Percentiles rank a stretch among this genome's conserved stretches.
Conservation (phyloP, 2,329 filamentous ascomycete genomes). For the Aspergillus floridensis region DNA sequence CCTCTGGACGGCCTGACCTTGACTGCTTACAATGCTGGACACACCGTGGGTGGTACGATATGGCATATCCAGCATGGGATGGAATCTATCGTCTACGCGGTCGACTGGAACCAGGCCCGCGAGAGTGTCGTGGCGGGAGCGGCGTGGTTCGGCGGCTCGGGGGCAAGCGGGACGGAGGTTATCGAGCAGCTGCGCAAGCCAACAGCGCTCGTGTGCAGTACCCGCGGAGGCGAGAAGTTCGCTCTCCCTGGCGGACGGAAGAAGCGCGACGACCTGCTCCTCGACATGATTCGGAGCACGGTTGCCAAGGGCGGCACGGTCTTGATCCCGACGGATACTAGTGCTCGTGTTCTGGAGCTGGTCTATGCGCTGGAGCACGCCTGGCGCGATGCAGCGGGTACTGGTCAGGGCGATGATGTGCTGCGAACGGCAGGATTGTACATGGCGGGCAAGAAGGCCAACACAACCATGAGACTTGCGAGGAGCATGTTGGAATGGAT, state of each 20-base stretch:
- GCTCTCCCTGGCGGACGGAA: constrained; percentile 69
- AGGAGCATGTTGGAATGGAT: constrained; percentile 99
- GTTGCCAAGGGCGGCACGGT: constrained; percentile 83
- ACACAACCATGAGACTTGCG: constrained; percentile 85
- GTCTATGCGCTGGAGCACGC: constrained; percentile 90
- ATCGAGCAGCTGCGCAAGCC: constrained; percentile 91
- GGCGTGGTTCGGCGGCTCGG: constrained; percentile 84
- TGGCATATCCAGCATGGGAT: constrained; percentile 98
- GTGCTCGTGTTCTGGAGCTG: constrained; percentile 87
- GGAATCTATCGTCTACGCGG: constrained; percentile 95
- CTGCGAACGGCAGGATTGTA: constrained; percentile 63
- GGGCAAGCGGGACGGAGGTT: constrained; percentile 78
- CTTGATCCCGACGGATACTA: constrained; percentile 90
- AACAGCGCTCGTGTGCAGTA: constrained; percentile 90
- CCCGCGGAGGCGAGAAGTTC: constrained; percentile 70
- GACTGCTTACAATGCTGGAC: constrained; percentile 94
- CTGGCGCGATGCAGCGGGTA: constrained; percentile 67
- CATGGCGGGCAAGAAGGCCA: constrained; percentile 79
- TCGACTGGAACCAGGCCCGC: constrained; percentile 97
- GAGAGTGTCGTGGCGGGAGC: constrained; percentile 93
- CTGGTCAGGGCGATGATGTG: constrained; percentile 51
- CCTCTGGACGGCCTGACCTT: constrained; percentile 88
- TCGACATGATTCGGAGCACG: constrained; percentile 77
- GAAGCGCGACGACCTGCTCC: constrained; percentile 79
- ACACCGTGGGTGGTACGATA: constrained; percentile 93